Base-by-base conservation (phyloP, 1,139 yeast species). In the Saccharomycopsis hybrid region DNA sequence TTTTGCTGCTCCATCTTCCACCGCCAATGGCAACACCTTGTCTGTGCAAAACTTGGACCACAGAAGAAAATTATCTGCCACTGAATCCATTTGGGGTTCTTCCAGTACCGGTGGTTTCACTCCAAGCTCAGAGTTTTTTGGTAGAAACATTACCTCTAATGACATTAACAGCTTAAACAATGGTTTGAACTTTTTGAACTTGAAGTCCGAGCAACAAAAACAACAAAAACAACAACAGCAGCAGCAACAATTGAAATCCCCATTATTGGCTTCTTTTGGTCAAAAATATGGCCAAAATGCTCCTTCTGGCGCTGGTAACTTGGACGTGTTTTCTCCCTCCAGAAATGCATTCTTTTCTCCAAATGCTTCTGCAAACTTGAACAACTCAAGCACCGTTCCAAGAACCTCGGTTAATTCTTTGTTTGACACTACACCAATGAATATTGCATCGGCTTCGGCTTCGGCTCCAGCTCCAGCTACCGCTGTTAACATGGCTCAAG, bases 41-140 rank as follows among this genome's bases (percentile, higher is more conserved):
- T 8, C 37, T 27, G 42, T 31, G 9, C 40, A 24, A 9, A 30
- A 18, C 24, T 11, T 24, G 5, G 39, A 32, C 9, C 46, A 50
- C 46, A 18, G 30, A n/a, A 45, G 46, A 41, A 47, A 50, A 27
- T 5, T 41, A 18, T 41, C 49, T 11, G 36, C 38, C 9, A 30
- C 39, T 36, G 54, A 51, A 13, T 24, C 37, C n/a, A 48, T 51
- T 38, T 51, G 54, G 54, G 54, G 54, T 25, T 30, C 5, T 25
- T 5, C 46, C 35, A 8, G 11, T 11, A 5, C 25, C 18, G 8
- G 36, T 30, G 36, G 40, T 9, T 50, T 47, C 32, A 50, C 55
- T 25, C 51, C 53, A 29, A 46, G 46, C 32, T 27, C 44, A 11
- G 51, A 52, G 35, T 49, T 50, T 27, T 52, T 52, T 43, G 51